A percentile compares a stretch with the other conserved stretches of the same genome.
These are phyloP conservation scores for Trichoderma koningiopsis DNA, from an alignment of 2,329 filamentous ascomycete species.

Conservation along the genomic window DNA sequence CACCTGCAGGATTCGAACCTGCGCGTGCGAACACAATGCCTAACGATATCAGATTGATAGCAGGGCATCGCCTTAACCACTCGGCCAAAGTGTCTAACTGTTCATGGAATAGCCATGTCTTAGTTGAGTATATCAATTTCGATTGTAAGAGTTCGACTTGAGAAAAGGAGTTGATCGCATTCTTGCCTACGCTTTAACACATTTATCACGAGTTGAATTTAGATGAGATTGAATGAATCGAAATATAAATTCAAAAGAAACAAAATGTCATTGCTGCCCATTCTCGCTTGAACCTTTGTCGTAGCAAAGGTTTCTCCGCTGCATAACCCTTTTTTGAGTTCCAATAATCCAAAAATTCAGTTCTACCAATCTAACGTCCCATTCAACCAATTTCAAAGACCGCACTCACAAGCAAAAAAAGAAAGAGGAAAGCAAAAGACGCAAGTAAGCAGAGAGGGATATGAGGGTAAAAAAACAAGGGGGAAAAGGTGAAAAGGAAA, in stretches of 20 bases:
- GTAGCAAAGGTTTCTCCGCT: conserved; percentile 1
- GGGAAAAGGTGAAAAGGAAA: neutral
- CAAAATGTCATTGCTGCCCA: conserved; percentile 5
- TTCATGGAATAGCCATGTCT: neutral
- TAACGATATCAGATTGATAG: conserved; percentile 23
- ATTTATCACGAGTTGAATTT: neutral
- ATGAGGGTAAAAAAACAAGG: neutral
- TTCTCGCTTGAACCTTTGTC: conserved; percentile 5
- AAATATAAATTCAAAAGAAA: neutral
- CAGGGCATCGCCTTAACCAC: conserved; percentile 29
- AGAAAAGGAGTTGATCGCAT: neutral
- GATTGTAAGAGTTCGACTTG: no score
- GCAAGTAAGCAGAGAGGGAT: neutral
- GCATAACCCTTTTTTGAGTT: conserved; percentile 24
- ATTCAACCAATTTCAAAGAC: conserved; percentile 6
- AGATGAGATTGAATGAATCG: neutral
- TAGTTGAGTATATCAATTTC: neutral
- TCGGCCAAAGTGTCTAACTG: conserved; percentile 28
- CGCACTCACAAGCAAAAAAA: neutral
- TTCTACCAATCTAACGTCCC: conserved; percentile 27
- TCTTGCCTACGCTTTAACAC: neutral
- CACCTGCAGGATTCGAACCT: conserved; percentile 29
- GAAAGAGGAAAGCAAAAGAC: neutral
- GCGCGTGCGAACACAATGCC: conserved; percentile 29
- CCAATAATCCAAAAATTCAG: conserved; percentile 19